phyloP scores from a whole-genome alignment of 2,329 filamentous ascomycete species.

The Stachybotrys chartarum region DNA sequence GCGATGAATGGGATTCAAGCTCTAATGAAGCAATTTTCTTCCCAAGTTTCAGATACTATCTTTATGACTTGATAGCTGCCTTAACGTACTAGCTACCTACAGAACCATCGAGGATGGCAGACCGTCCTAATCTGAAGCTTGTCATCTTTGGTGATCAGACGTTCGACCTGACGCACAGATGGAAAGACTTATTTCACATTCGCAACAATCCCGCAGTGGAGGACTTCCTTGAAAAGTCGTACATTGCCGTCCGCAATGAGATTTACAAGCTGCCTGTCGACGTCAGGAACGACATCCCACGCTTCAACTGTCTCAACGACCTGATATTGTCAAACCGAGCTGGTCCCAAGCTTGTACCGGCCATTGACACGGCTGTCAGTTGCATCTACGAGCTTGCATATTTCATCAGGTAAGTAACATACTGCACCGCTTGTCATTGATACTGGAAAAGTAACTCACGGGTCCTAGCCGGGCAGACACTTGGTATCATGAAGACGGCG shows the following conservation, averaged over 20 bases:
- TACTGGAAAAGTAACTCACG: too few species aligned
- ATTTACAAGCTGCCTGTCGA: constrained; percentile 3
- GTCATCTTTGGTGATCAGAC: constrained; percentile 7
- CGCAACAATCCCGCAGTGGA: constrained; percentile 1
- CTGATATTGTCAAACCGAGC: constrained; percentile 3
- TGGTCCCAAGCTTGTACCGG: neutral
- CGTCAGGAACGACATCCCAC: constrained; percentile 2
- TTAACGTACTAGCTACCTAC: too few species aligned
- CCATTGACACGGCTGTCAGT: constrained; percentile 4
- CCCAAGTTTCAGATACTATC: too few species aligned
- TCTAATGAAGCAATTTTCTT: too few species aligned
- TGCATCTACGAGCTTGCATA: constrained; percentile 3
- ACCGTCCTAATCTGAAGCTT: constrained; percentile 1
- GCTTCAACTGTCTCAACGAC: constrained; percentile 4
- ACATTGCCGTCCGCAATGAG: constrained; percentile 2
- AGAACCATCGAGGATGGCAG: neutral
- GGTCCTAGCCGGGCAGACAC: too few species aligned
- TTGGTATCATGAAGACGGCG: neutral
- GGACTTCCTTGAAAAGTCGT: constrained; percentile 4
- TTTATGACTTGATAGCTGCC: too few species aligned
- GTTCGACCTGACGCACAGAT: neutral
- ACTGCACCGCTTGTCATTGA: too few species aligned
- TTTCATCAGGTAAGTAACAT: constrained; percentile 4
- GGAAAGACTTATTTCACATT: neutral
- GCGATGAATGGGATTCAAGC: too few species aligned